A percentile compares a stretch with the other conserved stretches of the same genome.
Conservation (phyloP, 2,329 filamentous ascomycete species). For the Fusarium nodosum region DNA sequence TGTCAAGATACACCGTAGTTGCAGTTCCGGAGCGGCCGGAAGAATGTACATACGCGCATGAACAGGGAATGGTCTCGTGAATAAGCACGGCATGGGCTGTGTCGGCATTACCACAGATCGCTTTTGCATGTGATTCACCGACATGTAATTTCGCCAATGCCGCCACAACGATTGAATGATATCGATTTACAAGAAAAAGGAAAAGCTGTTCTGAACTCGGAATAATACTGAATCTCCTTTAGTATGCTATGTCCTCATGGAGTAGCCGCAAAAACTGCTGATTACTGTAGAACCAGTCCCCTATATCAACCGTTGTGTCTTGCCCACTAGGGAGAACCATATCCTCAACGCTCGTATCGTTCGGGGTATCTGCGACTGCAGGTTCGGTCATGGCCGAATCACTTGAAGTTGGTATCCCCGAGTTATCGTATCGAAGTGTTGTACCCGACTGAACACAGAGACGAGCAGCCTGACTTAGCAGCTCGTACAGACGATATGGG, state of each 20-base stretch:
- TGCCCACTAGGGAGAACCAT: background rate
- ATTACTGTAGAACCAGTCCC: constrained; percentile 36
- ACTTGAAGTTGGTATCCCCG: background rate
- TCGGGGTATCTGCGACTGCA: background rate
- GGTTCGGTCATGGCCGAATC: background rate
- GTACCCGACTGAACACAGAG: constrained; percentile 43
- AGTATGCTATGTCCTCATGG: constrained; percentile 30
- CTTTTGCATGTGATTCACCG: constrained; percentile 26
- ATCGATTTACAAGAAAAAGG: background rate
- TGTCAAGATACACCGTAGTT: constrained; percentile 7
- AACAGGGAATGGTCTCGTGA: constrained; percentile 1
- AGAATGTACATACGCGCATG: background rate
- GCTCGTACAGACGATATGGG: constrained; percentile 53
- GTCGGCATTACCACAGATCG: background rate
- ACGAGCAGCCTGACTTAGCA: constrained; percentile 53
- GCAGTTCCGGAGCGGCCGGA: constrained; percentile 4
- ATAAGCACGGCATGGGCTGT: background rate
- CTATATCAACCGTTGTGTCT: constrained; percentile 2
- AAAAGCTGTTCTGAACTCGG: background rate
- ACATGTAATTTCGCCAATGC: background rate
- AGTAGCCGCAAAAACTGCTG: constrained; percentile 39
- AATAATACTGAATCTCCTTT: background rate
- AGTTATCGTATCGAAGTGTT: fast-evolving
- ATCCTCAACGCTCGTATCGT: background rate
- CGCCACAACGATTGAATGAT: background rate